Conservation (phyloP, 2,329 filamentous ascomycete genomes). For the Colletotrichum karsti region DNA sequence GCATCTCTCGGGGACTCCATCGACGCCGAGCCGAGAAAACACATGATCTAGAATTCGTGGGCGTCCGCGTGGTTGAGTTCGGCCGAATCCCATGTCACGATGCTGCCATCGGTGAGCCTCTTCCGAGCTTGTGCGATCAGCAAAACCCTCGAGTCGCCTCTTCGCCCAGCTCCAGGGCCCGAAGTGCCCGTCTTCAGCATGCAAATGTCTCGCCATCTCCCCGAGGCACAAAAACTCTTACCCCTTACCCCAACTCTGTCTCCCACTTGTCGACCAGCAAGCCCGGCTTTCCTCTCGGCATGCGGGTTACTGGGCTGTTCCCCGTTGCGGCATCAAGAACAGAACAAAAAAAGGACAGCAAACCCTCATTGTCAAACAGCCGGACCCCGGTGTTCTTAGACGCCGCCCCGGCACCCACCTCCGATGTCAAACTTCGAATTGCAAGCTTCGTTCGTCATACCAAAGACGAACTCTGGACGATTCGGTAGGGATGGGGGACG, state of each 20-base stretch:
- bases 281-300: neutral
- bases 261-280: neutral
- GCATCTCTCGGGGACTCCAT: neutral
- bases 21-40: neutral
- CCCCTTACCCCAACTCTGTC: neutral
- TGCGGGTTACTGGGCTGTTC: neutral
- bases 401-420: conserved; percentile 1
- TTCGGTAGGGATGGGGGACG: neutral
- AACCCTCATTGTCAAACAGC: neutral
- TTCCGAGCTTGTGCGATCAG: neutral
- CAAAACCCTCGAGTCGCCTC: neutral
- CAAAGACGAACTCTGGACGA: conserved; percentile 21
- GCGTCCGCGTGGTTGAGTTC: neutral
- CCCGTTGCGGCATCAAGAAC: neutral
- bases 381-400: neutral
- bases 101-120: neutral
- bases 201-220: neutral
- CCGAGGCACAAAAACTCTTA: neutral
- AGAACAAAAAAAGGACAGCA: neutral
- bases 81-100: neutral
- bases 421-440: conserved; percentile 16
- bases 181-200: neutral
- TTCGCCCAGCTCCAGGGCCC: neutral
- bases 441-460: conserved; percentile 13
- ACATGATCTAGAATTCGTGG: neutral